These are phyloP conservation scores for Eimeria necatrix DNA, from an alignment of 169 alveolate species.

Conservation along the genomic window DNA sequence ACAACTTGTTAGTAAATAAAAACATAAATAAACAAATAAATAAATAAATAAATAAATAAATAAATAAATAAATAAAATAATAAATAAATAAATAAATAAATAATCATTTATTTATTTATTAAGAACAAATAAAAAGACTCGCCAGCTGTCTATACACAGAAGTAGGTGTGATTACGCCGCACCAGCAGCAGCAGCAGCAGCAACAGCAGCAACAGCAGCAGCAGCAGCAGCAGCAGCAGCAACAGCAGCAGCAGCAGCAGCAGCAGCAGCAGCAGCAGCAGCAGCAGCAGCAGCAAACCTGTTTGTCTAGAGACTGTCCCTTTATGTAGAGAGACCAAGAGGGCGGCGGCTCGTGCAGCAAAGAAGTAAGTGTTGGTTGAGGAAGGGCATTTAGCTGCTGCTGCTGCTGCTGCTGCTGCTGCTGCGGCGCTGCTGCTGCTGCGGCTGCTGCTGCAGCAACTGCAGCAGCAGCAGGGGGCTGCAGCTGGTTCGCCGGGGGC, in stretches of 20 bases:
- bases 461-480: constrained; percentile 12
- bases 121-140: background rate
- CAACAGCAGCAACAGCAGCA: background rate
- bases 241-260: background rate
- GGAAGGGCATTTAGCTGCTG: background rate
- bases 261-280: background rate
- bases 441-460: constrained; percentile 39
- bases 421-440: constrained; percentile 33
- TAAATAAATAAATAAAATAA: background rate
- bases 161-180: background rate
- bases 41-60: background rate
- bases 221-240: background rate
- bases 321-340: constrained; percentile 65
- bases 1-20: background rate
- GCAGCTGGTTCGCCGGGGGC: background rate
- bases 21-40: background rate
- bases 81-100: background rate
- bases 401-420: background rate
- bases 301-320: constrained; percentile 26
- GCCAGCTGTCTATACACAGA: background rate
- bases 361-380: background rate
- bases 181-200: background rate
- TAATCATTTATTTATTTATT: background rate
- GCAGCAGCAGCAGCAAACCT: constrained; percentile 13
- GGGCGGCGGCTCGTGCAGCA: constrained; percentile 43